Base-by-base conservation (phyloP, 495 filamentous ascomycete genomes). In the Penicillium taxi region DNA sequence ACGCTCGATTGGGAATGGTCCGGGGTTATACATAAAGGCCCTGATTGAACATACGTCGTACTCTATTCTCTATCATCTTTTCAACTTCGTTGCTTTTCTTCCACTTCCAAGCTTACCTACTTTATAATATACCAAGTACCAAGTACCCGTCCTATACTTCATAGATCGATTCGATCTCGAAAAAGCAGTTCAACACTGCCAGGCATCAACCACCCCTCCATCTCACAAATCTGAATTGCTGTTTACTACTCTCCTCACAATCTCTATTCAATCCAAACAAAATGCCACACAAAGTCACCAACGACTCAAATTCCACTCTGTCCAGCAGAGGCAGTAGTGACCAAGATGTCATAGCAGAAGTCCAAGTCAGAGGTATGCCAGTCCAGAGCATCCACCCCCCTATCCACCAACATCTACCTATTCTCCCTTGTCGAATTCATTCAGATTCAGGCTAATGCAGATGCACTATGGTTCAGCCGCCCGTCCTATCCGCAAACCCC, bases 211-310 rank as follows among this genome's bases (percentile, higher is more conserved):
- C n/a, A n/a, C n/a, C n/a, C n/a, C n/a, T n/a, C n/a, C n/a, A n/a
- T n/a, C n/a, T n/a, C n/a, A n/a, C n/a, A n/a, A n/a, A n/a, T n/a
- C n/a, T n/a, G n/a, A n/a, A n/a, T 41, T 26, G 4, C 23, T 24
- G 17, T 45, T 28, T 20, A 37, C 22, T 26, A 15, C 32, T 25
- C 32, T 38, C 18, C 27, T 14, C 23, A n/a, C n/a, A n/a, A n/a
- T 32, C 26, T 38, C 9, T 18, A 26, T 11, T 35, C n/a, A n/a
- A n/a, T n/a, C n/a, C n/a, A n/a, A n/a, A n/a, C n/a, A 51, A 6
- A 40, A 69, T 67, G 63, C 63, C 63, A 41, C 58, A 58, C 56
- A 69, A 67, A 51, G 51, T 61, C 41, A 47, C 44, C 49, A 65
- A 60, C 58, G 56, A 66, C 37, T 69, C 66, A 38, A 64, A 63